These are phyloP conservation scores for Aspergillus ustus DNA, from an alignment of 2,329 filamentous ascomycete species.

Conservation along the genomic window DNA sequence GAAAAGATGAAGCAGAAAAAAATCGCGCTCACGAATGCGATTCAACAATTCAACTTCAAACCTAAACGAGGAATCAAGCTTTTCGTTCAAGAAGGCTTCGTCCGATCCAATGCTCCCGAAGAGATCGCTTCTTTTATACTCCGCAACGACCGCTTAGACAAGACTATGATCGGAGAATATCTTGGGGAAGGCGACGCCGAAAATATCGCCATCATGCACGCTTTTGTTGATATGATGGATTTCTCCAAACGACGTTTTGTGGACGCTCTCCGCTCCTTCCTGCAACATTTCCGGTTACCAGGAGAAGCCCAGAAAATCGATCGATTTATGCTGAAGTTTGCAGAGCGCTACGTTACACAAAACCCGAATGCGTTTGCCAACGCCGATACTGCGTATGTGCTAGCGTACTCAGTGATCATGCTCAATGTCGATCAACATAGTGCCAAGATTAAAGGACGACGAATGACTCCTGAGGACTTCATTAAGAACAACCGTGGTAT, in stretches of 20 bases:
- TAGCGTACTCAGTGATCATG: conserved; percentile 96
- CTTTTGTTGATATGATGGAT: conserved; percentile 94
- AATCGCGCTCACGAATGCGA: conserved; percentile 85
- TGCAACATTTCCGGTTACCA: conserved; percentile 92
- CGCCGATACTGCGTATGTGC: conserved; percentile 94
- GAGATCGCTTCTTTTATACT: conserved; percentile 86
- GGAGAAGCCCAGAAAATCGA: conserved; percentile 99
- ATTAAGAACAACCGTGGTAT: conserved; percentile 99
- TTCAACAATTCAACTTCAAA: conserved; percentile 96
- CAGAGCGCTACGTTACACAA: conserved; percentile 89
- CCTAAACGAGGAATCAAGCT: conserved; percentile 91
- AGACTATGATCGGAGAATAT: conserved; percentile 90
- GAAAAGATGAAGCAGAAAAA: conserved; percentile 94
- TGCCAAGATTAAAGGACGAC: conserved; percentile 74
- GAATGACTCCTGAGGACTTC: conserved; percentile 97
- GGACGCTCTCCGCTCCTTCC: conserved; percentile 84
- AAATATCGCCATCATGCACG: conserved; percentile 97
- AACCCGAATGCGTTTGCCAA: conserved; percentile 98
- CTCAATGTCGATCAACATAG: conserved; percentile 97
- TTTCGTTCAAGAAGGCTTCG: conserved; percentile 83
- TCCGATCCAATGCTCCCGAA: conserved; percentile 73
- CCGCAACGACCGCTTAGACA: conserved; percentile 82
- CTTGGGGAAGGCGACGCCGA: conserved; percentile 90
- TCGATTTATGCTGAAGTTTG: conserved; percentile 99
- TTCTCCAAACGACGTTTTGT: conserved; percentile 91